A percentile compares a stretch with the other conserved stretches of the same genome.
These are phyloP conservation scores for Tolypocladium cylindrosporum DNA, from an alignment of 2,329 filamentous ascomycete species.

Conservation along the genomic window DNA sequence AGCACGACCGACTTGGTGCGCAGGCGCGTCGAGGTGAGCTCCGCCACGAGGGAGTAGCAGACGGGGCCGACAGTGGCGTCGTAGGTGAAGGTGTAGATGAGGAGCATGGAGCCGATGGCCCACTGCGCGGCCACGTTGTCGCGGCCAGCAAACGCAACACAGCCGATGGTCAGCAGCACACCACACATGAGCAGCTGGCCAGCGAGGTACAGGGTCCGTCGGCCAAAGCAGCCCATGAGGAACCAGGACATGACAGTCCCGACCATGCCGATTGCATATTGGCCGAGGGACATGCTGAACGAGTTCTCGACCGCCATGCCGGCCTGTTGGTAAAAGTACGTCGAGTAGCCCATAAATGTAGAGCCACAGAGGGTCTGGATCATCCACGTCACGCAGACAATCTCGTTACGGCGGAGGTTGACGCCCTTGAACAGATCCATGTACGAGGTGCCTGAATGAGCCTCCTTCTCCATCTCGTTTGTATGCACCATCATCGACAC, in stretches of 20 bases:
- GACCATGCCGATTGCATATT: conserved; percentile 32
- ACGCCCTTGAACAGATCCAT: conserved; percentile 35
- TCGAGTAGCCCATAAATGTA: conserved; percentile 48
- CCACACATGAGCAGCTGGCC: conserved; percentile 38
- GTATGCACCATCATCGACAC: conserved; percentile 43
- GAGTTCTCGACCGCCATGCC: conserved; percentile 27
- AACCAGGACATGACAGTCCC: conserved; percentile 37
- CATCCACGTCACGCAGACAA: conserved; percentile 33
- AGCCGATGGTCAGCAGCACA: conserved; percentile 31
- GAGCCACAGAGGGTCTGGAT: conserved; percentile 29
- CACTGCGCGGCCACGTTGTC: conserved; percentile 35
- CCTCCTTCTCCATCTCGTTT: conserved; percentile 35
- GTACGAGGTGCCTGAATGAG: conserved; percentile 30
- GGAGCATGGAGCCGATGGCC: conserved; percentile 34
- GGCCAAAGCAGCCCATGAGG: conserved; percentile 31
- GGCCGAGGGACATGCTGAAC: conserved; percentile 29
- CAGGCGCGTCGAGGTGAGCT: conserved; percentile 34
- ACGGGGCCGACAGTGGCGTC: conserved; percentile 39
- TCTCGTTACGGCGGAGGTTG: conserved; percentile 35
- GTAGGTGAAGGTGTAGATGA: conserved; percentile 33
- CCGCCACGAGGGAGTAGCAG: conserved; percentile 72
- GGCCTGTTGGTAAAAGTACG: conserved; percentile 36
- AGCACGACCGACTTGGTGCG: conserved; percentile 36
- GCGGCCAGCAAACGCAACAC: conserved; percentile 43
- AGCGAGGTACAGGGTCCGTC: conserved; percentile 32